phyloP scores from a whole-genome alignment of 2,329 filamentous ascomycete species.

The Colletotrichum karsti region DNA sequence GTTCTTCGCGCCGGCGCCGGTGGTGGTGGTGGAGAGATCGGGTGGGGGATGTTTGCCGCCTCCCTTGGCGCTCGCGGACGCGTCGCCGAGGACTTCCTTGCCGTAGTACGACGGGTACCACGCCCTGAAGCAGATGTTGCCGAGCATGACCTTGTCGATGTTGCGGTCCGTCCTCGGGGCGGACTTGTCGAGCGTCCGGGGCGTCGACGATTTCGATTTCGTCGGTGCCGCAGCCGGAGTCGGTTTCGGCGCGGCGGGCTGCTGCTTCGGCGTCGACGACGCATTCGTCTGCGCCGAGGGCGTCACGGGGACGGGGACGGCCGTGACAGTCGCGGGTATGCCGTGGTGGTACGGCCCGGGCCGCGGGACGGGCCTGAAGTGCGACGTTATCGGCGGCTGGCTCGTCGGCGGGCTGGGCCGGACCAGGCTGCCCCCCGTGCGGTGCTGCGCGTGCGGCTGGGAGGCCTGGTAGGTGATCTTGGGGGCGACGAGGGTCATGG shows the following conservation, averaged over 20 bases:
- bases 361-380: slow-evolving; percentile 15
- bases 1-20: slow-evolving; percentile 36
- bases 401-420: slow-evolving; percentile 29
- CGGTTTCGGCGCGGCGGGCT: background rate
- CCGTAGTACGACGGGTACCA: slow-evolving; percentile 94
- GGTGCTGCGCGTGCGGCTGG: slow-evolving; percentile 36
- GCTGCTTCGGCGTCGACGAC: slow-evolving; percentile 29
- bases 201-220: slow-evolving; percentile 28
- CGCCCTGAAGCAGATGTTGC: slow-evolving; percentile 83
- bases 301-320: slow-evolving; percentile 17
- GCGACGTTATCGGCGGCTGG: slow-evolving; percentile 29
- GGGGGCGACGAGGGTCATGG: slow-evolving; percentile 47
- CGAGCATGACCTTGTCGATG: slow-evolving; percentile 86
- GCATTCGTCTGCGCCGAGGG: slow-evolving; percentile 24
- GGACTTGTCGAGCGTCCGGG: slow-evolving; percentile 36
- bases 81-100: slow-evolving; percentile 72
- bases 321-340: background rate
- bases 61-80: slow-evolving; percentile 34
- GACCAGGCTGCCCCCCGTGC: slow-evolving; percentile 24
- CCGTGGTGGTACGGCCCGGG: slow-evolving; percentile 6
- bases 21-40: slow-evolving; percentile 7
- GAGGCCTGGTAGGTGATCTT: slow-evolving; percentile 50
- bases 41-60: slow-evolving; percentile 23
- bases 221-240: slow-evolving; percentile 29
- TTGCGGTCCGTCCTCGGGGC: slow-evolving; percentile 71